These are phyloP conservation scores for Termitomyces sp. DNA, from an alignment of 768 basidiomycete species.

Conservation along the genomic window DNA sequence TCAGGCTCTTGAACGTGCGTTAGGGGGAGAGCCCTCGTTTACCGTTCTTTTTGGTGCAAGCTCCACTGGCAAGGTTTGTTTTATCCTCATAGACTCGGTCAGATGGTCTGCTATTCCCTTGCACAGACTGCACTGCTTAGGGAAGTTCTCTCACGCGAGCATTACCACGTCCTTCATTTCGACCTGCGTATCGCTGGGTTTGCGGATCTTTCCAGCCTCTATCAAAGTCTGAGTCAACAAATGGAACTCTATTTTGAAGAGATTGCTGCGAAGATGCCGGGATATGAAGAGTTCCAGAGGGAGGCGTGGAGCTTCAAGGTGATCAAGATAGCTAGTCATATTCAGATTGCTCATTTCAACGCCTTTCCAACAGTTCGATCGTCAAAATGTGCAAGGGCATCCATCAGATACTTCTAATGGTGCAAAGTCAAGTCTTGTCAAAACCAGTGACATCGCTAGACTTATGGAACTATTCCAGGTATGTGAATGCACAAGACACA, in stretches of 20 bases:
- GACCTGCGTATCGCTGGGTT: slow-evolving; percentile 83
- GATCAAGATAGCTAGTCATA: neutral
- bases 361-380: slow-evolving; percentile 53
- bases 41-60: slow-evolving; percentile 79
- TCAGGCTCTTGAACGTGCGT: slow-evolving; percentile 54
- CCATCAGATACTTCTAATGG: slow-evolving; percentile 39
- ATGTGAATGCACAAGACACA: slow-evolving; percentile 2
- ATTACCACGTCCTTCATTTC: slow-evolving; percentile 78
- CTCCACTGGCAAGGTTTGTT: slow-evolving; percentile 68
- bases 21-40: slow-evolving; percentile 72
- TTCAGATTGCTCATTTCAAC: slow-evolving; percentile 2
- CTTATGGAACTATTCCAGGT: slow-evolving; percentile 85
- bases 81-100: neutral
- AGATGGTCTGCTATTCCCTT: neutral
- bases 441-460: slow-evolving; percentile 75
- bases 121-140: slow-evolving; percentile 71
- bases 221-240: slow-evolving; percentile 70
- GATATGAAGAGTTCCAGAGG: slow-evolving; percentile 67
- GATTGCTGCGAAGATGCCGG: slow-evolving; percentile 50
- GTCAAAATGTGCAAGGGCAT: slow-evolving; percentile 65
- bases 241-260: slow-evolving; percentile 78
- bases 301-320: slow-evolving; percentile 82
- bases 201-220: slow-evolving; percentile 73
- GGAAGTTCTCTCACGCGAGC: slow-evolving; percentile 63
- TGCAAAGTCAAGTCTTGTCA: slow-evolving; percentile 43